A percentile compares a stretch with the other conserved stretches of the same genome.
Evolutionary conservation across 345 rosid genomes (phyloP).

Genomic region (Odontarrhena argentea): DNA sequence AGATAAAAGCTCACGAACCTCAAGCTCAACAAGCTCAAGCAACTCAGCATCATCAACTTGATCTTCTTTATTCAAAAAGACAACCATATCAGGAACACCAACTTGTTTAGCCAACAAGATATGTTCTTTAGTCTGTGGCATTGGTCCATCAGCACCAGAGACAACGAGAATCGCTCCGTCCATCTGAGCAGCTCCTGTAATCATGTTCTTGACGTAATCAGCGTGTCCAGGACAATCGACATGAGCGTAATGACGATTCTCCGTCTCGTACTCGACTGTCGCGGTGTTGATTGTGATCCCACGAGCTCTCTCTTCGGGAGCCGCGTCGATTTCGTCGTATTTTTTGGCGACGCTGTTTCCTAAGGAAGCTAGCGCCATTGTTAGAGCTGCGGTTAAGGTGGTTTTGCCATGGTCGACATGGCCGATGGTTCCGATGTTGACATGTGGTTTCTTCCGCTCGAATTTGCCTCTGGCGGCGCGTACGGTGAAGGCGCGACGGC

Average conservation of each 20-base stretch:
- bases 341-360: conserved; percentile 65
- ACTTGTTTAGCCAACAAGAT: conserved; percentile 80
- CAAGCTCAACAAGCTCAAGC: conserved; percentile 78
- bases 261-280: conserved; percentile 75
- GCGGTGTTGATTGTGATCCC: conserved; percentile 83
- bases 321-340: conserved; percentile 81
- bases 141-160: conserved; percentile 82
- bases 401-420: conserved; percentile 82
- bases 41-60: conserved; percentile 90
- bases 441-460: conserved; percentile 81
- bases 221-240: conserved; percentile 89
- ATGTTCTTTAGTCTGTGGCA: conserved; percentile 91
- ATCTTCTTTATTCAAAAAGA: conserved; percentile 84
- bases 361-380: conserved; percentile 66
- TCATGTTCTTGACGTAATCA: conserved; percentile 86
- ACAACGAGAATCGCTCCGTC: conserved; percentile 83
- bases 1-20: conserved; percentile 79
- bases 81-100: conserved; percentile 87
- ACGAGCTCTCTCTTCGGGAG: conserved; percentile 75
- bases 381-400: conserved; percentile 68
- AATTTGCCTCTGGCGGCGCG: conserved; percentile 78
- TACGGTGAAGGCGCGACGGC: conserved; percentile 43
- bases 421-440: conserved; percentile 75
- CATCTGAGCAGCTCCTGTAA: conserved; percentile 83
- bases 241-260: conserved; percentile 72